Percentiles rank a stretch among this genome's conserved stretches.
Evolutionary conservation across 345 rosid genomes (phyloP).

Genomic region (Acer saccharum): DNA sequence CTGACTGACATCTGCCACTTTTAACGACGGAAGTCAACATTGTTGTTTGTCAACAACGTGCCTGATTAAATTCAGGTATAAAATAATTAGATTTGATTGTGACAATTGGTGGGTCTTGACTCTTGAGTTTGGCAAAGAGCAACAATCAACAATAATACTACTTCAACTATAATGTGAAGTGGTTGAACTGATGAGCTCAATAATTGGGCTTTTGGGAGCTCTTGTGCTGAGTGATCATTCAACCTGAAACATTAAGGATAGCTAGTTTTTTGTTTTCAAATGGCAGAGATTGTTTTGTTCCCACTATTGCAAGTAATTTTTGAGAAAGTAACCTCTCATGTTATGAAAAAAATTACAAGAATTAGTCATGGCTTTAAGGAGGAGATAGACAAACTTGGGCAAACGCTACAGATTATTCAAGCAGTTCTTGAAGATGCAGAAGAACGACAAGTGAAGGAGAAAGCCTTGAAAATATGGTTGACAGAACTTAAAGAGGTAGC

Average conservation of each 20-base stretch:
- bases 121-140: background rate
- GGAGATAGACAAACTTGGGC: slow-evolving; percentile 10
- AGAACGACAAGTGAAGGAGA: slow-evolving; percentile 14
- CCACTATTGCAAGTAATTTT: slow-evolving; percentile 27
- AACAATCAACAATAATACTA: too few species aligned
- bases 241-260: background rate
- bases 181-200: too few species aligned
- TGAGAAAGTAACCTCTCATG: slow-evolving; percentile 7
- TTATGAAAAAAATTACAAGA: background rate
- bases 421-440: slow-evolving; percentile 33
- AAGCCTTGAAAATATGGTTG: slow-evolving; percentile 22
- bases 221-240: background rate
- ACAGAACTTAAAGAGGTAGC: slow-evolving; percentile 19
- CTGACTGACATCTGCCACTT: too few species aligned
- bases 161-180: too few species aligned
- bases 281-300: slow-evolving; percentile 12
- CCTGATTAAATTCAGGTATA: too few species aligned
- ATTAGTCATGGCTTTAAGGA: background rate
- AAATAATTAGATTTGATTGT: background rate
- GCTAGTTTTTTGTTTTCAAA: background rate
- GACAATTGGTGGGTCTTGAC: background rate
- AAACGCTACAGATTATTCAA: slow-evolving; percentile 1
- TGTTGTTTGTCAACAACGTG: too few species aligned
- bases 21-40: too few species aligned
- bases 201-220: too few species aligned